These are phyloP conservation scores for Kuraishia molischiana DNA, from an alignment of 805 yeast genomes.

Conservation along the genomic window DNA sequence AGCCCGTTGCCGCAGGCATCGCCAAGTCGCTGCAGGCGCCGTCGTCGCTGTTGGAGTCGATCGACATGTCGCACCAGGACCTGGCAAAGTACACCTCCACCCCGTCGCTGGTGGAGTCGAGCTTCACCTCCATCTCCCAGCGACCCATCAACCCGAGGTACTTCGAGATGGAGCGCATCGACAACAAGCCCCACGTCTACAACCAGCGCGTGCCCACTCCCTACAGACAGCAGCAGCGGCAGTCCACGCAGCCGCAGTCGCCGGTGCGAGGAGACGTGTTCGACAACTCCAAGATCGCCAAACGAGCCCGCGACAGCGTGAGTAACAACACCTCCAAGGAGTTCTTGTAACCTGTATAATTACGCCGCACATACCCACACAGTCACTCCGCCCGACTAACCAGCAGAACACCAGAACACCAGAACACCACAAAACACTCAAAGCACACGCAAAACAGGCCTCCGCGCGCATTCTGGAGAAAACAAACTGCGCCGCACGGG, in stretches of 20 bases:
- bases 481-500: too few relatives aligned
- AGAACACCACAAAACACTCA: too few relatives aligned
- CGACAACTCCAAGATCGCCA: background rate
- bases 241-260: background rate
- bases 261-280: background rate
- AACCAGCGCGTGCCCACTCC: background rate
- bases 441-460: too few relatives aligned
- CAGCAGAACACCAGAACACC: too few relatives aligned
- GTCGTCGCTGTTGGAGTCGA: background rate
- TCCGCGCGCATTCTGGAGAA: too few relatives aligned
- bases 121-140: slow-evolving; percentile 5
- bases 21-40: background rate
- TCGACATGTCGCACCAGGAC: background rate
- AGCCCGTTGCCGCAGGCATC: background rate
- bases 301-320: background rate
- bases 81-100: background rate
- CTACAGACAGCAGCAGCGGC: background rate
- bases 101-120: background rate
- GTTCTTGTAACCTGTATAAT: background rate
- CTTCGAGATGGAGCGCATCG: slow-evolving; percentile 3
- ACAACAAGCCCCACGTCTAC: slow-evolving; percentile 1
- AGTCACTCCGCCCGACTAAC: too few relatives aligned
- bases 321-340: background rate
- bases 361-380: too few relatives aligned
- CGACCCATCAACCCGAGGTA: slow-evolving; percentile 5